Percentiles rank a stretch among this genome's conserved stretches.
These are phyloP conservation scores for Pseudopyricularia cyperi DNA, from an alignment of 2,329 filamentous ascomycete genomes.

Conservation along the genomic window DNA sequence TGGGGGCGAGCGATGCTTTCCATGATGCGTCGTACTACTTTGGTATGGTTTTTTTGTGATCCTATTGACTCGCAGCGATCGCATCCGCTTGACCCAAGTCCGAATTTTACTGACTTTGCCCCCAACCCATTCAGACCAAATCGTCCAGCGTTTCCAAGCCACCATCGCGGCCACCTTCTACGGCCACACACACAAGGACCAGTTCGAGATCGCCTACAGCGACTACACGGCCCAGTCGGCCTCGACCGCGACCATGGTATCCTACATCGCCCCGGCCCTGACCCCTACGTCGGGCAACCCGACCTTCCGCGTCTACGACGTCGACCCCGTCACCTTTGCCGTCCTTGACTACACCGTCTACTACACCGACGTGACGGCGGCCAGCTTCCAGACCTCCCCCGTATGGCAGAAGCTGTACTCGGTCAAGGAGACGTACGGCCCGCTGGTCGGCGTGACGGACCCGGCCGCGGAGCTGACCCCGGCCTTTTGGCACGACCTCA, in stretches of 20 bases:
- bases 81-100: too few relatives aligned
- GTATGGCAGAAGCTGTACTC: constrained; percentile 44
- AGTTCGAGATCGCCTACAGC: constrained; percentile 41
- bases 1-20: constrained; percentile 35
- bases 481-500: constrained; percentile 30
- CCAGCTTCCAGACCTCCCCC: constrained; percentile 29
- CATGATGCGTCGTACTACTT: constrained; percentile 38
- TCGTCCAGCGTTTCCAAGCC: constrained; percentile 37
- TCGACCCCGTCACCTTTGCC: constrained; percentile 42
- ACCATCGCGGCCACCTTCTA: constrained; percentile 44
- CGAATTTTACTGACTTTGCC: too few relatives aligned
- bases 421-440: constrained; percentile 39
- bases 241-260: constrained; percentile 31
- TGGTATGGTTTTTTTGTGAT: background rate
- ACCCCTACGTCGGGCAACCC: constrained; percentile 42
- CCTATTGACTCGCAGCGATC: too few relatives aligned
- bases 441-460: constrained; percentile 26
- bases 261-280: constrained; percentile 40
- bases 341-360: constrained; percentile 41
- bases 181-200: constrained; percentile 43
- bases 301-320: constrained; percentile 43
- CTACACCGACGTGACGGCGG: constrained; percentile 34
- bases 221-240: constrained; percentile 28
- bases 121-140: constrained; percentile 22
- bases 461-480: constrained; percentile 31